Conservation (phyloP, 2,329 filamentous ascomycete species). For the Aspergillus costaricaensis region DNA sequence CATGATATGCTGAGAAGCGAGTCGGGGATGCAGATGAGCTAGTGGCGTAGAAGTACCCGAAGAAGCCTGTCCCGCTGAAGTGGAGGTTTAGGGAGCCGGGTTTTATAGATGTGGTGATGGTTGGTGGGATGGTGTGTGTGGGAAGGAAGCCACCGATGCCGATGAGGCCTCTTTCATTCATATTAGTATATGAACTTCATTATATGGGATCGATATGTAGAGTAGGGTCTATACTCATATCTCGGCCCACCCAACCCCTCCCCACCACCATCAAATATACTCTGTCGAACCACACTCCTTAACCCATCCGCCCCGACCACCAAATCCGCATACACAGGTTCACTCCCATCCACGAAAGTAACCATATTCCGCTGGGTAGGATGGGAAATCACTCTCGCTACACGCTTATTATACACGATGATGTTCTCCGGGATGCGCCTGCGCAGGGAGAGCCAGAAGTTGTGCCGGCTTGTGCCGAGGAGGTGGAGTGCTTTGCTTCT, state of each 20-base stretch:
- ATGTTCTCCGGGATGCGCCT: conserved; percentile 36
- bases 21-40: conserved; percentile 21
- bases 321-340: conserved; percentile 40
- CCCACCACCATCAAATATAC: no score
- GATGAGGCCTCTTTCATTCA: conserved; percentile 40
- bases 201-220: no score
- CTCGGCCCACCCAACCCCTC: no score
- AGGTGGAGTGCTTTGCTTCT: conserved; percentile 17
- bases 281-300: conserved; percentile 26
- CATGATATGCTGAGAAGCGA: conserved; percentile 28
- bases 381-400: conserved; percentile 31
- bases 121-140: conserved; percentile 25
- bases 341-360: conserved; percentile 38
- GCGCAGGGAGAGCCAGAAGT: conserved; percentile 42
- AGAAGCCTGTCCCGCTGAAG: conserved; percentile 54
- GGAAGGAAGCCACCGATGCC: conserved; percentile 52
- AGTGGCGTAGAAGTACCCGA: conserved; percentile 49
- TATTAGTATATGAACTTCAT: no score
- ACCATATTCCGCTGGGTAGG: conserved; percentile 30
- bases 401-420: conserved; percentile 35
- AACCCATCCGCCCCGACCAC: conserved; percentile 49
- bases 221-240: no score
- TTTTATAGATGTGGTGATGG: conserved; percentile 30
- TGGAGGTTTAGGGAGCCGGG: conserved; percentile 45
- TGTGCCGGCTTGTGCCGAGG: conserved; percentile 42